Base-by-base conservation (phyloP, 495 filamentous ascomycete genomes). In the Penicillium desertorum region DNA sequence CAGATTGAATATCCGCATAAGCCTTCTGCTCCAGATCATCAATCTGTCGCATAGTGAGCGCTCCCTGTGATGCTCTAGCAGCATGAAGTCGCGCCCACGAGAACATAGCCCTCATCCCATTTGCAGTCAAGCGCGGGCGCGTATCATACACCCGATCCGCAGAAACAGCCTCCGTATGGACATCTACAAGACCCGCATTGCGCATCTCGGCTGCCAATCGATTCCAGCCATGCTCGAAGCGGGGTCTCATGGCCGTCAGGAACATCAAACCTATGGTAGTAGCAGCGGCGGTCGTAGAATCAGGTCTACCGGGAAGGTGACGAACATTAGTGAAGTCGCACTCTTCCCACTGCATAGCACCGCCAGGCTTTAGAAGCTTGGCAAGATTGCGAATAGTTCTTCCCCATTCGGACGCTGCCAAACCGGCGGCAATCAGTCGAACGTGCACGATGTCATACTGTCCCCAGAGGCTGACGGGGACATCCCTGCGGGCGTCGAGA, bases 301-400 rank as follows among this genome's bases (percentile, higher is more conserved):
- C 5, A 17, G 49, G 16, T 8, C 22, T 10, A 12, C 49, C 16
- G 14, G 49, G 36, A 0, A 52, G n/a, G 17, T 52, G 36, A 8
- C 49, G 36, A 16, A 52, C 49, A 16, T 22, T 22, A 16, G 36
- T 42, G 8, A 52, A 52, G 25, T 52, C 49, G 17, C 49, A 52
- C 23, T 75, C 73, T 29, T 72, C 71, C 72, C 73, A 76, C 50
- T 76, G 73, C n/a, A 76, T 60, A 20, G 58, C 71, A 7, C 72
- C 72, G 8, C 72, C 73, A 3, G 71, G 73, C 47, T 73, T 72
- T 2, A 76, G 63, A 45, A 76, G 45, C 10, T 45, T 43, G n/a
- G 57, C 32, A 3, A 69, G 22, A 29, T 69, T 68, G 5, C 32
- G 20, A 5, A 75, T 47, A 3, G 70, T 37, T 0, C 62, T 46